These are phyloP conservation scores for Paramecium pentaurelia DNA, from an alignment of 73 alveolate genomes.

Conservation along the genomic window DNA sequence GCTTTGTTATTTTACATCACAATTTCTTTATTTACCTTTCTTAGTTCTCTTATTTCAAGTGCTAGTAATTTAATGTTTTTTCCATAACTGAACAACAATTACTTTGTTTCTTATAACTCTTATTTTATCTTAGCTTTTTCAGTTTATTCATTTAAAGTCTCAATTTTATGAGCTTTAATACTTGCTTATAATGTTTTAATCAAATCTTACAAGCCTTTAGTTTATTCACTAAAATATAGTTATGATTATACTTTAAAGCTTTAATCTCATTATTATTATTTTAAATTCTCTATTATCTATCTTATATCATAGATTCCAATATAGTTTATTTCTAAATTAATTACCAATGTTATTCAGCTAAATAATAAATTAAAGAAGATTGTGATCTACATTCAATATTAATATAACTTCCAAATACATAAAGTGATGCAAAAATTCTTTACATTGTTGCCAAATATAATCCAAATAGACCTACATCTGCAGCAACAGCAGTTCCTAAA, in stretches of 20 bases:
- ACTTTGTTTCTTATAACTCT: neutral
- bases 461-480: neutral
- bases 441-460: neutral
- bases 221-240: neutral
- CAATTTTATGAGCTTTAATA: neutral
- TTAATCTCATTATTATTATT: neutral
- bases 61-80: constrained; percentile 10
- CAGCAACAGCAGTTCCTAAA: constrained; percentile 12
- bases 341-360: constrained; percentile 38
- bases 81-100: constrained; percentile 26
- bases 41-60: neutral
- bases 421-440: neutral
- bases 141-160: neutral
- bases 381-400: neutral
- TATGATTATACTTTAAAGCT: neutral
- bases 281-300: neutral
- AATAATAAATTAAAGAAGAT: neutral
- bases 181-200: neutral
- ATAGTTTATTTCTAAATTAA: neutral
- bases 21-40: neutral
- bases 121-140: neutral
- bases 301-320: neutral
- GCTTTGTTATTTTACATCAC: neutral
- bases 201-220: neutral
- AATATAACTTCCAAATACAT: neutral